Evolutionary conservation across 2,329 filamentous ascomycete species (phyloP).

Genomic region (Arthrobotrys iridis): DNA sequence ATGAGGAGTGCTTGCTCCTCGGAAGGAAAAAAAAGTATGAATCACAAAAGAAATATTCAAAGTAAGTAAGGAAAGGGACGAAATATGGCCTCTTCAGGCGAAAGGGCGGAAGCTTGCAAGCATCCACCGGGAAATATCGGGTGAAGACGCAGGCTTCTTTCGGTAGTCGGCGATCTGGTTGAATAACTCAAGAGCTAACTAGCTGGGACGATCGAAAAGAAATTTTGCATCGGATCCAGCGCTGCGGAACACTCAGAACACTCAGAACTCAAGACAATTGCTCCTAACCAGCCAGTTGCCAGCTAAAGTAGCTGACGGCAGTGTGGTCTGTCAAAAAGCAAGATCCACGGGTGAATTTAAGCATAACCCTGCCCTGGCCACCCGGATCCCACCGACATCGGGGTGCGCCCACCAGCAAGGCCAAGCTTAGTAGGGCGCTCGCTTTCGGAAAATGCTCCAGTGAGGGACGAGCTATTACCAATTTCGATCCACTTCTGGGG

Average conservation of each 20-base stretch:
- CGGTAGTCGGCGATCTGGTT: slow-evolving; percentile 51
- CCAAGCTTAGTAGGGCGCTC: neutral
- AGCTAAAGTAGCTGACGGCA: neutral
- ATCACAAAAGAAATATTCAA: too few relatives aligned
- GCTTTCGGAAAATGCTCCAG: slow-evolving; percentile 28
- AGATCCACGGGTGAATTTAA: slow-evolving; percentile 29
- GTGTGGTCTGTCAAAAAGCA: neutral
- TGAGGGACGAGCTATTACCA: slow-evolving; percentile 49
- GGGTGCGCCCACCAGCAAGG: neutral
- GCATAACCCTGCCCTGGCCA: slow-evolving; percentile 40
- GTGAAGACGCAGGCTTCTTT: slow-evolving; percentile 45
- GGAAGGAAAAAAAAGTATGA: neutral
- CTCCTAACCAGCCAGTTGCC: slow-evolving; percentile 16
- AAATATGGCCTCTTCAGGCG: slow-evolving; percentile 29
- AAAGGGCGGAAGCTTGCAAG: slow-evolving; percentile 28
- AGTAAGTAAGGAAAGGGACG: slow-evolving; percentile 12
- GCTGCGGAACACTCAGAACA: slow-evolving; percentile 7
- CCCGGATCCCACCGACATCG: slow-evolving; percentile 54
- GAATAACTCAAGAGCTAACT: neutral
- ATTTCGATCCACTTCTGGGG: slow-evolving; percentile 38
- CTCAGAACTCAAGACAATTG: too few relatives aligned
- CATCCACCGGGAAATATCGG: slow-evolving; percentile 52
- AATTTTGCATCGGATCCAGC: slow-evolving; percentile 49
- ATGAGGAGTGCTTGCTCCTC: neutral
- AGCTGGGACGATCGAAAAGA: slow-evolving; percentile 21